Base-by-base conservation (phyloP, 1,284 basidiomycete species). In the Athelia psychrophila region DNA sequence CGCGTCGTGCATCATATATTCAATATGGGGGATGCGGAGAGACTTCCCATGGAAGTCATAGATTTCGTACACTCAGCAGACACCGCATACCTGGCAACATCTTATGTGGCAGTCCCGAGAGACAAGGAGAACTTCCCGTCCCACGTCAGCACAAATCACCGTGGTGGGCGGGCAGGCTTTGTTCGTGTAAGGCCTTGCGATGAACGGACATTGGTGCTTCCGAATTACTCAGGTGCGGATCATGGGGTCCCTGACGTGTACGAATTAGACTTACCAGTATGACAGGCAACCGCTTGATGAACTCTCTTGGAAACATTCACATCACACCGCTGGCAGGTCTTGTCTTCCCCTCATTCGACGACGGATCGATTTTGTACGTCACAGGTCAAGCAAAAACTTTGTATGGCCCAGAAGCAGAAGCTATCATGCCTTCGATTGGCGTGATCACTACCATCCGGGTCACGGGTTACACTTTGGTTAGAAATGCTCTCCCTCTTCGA, bases 221-320 rank as follows among this genome's bases (percentile, higher is more conserved):
- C 84, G 1, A 83, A 87, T 59, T 85, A 76, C 56, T 81, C 80
- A 33, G 84, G 83, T 78, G 63, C 15, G 66, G 56, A 32, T 24
- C 18, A 25, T 35, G 22, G 38, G 47, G 51, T 23, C 13, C 44
- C 32, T n/a, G 4, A 25, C 48, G 38, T 15, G 51, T 44, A 25
- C 48, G 38, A 16, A 51, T 44, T 19, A 50, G 35, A 44, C 24
- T 49, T 36, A 22, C 18, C 3, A 19, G 8, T n/a, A 20, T 32
- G 2, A 19, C 54, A 84, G 83, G 83, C 1, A 84, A 86, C 58
- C 75, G 82, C 2, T 59, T 84, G 22, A 70, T 86, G 69, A 76
- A 78, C 0, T 84, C 83, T 1, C 71, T 87, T 3, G 83, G 84
- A 16, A 86, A 85, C 58, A 77, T 85, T 32, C 79, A 84, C 57